These are phyloP conservation scores for Aspergillus avenaceus DNA, from an alignment of 495 filamentous ascomycete genomes.

Conservation along the genomic window DNA sequence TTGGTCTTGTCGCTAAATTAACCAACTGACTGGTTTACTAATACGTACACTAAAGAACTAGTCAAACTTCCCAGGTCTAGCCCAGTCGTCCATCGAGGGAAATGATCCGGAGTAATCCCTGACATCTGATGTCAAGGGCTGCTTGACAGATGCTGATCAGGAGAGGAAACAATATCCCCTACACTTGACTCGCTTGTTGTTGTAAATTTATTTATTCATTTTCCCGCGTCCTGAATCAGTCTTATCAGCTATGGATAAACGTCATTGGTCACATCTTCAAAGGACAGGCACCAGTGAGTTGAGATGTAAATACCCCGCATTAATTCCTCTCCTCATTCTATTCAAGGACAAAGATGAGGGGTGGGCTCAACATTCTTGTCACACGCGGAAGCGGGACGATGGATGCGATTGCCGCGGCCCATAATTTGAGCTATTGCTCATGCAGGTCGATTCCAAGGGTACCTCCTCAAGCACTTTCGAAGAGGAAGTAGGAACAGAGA, in stretches of 20 bases:
- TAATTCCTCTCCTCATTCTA: neutral
- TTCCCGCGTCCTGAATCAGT: no score
- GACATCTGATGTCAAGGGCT: neutral
- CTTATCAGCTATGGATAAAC: neutral
- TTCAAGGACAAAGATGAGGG: neutral
- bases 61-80: neutral
- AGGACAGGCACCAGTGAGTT: neutral
- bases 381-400: constrained; percentile 6
- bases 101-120: neutral
- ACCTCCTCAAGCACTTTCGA: neutral
- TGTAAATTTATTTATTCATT: no score
- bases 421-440: neutral
- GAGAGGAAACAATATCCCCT: neutral
- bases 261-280: constrained; percentile 4
- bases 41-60: neutral
- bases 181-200: constrained; percentile 3
- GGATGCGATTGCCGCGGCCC: neutral
- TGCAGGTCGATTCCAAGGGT: neutral
- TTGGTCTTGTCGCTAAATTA: neutral
- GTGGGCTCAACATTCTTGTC: constrained; percentile 1
- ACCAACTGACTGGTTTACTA: neutral
- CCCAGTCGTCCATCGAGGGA: neutral
- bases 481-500: neutral
- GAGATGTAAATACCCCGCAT: constrained; percentile 10
- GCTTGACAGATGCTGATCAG: neutral